Evolutionary conservation across 306 rosid genomes (phyloP).

Genomic region (Hippophae tibetana): DNA sequence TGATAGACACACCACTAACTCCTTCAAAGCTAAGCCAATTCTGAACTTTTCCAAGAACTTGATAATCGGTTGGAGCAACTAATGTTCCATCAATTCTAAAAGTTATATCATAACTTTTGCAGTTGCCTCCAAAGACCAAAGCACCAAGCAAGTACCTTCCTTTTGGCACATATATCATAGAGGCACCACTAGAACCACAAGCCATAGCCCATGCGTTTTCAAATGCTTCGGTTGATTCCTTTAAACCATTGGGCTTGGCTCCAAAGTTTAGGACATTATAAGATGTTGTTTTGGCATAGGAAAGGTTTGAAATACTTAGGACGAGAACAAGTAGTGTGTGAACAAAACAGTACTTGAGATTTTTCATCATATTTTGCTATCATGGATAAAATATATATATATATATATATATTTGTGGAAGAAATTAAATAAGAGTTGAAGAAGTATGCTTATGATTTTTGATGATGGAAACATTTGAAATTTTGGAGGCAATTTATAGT

Average conservation of each 20-base stretch:
- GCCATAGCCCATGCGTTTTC: conserved; percentile 33
- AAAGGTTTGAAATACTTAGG: not conserved
- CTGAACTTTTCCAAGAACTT: conserved; percentile 1
- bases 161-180: conserved; percentile 26
- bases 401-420: no score
- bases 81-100: conserved; percentile 19
- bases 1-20: conserved; percentile 11
- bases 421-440: no score
- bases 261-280: conserved; percentile 37
- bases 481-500: no score
- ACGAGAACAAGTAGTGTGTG: not conserved
- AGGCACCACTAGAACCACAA: conserved; percentile 12
- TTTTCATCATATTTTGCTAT: no score
- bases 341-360: not conserved
- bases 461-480: no score
- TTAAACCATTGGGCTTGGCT: conserved; percentile 29
- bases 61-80: conserved; percentile 16
- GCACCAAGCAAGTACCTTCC: conserved; percentile 29
- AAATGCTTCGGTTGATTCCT: conserved; percentile 34
- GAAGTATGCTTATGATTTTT: no score
- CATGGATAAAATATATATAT: no score
- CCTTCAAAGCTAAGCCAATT: conserved; percentile 20
- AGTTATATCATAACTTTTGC: conserved; percentile 12
- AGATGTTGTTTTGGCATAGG: not conserved
- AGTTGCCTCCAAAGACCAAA: conserved; percentile 12